Evolutionary conservation across 441 rosid genomes (phyloP).

Genomic region (Adansonia gregorii): DNA sequence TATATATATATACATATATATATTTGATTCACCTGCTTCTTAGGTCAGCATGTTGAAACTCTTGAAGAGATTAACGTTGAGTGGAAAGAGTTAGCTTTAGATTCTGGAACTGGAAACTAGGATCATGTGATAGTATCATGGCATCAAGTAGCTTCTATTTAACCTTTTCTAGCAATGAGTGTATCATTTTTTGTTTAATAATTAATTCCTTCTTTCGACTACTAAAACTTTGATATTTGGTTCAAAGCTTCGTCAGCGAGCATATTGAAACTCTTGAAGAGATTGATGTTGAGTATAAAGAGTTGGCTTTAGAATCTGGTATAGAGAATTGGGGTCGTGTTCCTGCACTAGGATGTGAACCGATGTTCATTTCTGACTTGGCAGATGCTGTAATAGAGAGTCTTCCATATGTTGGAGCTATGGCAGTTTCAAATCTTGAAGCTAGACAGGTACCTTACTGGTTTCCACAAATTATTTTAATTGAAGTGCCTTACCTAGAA

Average conservation of each 20-base stretch:
- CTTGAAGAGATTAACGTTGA: conserved; percentile 90
- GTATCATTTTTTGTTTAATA: conserved; percentile 23
- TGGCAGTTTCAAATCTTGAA: conserved; percentile 97
- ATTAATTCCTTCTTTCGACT: background rate
- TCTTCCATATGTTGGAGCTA: conserved; percentile 97
- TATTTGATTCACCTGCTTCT: conserved; percentile 60
- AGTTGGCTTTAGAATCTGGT: conserved; percentile 87
- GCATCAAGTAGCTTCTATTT: background rate
- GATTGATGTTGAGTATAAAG: conserved; percentile 95
- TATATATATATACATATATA: background rate
- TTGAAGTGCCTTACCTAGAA: background rate
- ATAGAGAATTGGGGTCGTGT: conserved; percentile 96
- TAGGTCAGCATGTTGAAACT: conserved; percentile 90
- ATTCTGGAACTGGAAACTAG: conserved; percentile 60
- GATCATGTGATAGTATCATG: conserved; percentile 53
- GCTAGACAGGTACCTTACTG: conserved; percentile 82
- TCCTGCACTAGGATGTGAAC: conserved; percentile 92
- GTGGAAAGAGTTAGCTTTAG: conserved; percentile 77
- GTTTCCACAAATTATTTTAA: background rate
- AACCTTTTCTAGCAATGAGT: background rate
- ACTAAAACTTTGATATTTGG: conserved; percentile 10
- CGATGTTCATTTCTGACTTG: conserved; percentile 89
- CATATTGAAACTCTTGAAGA: conserved; percentile 98
- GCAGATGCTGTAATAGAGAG: conserved; percentile 98
- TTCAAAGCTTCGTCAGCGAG: conserved; percentile 90